Evolutionary conservation across 2,329 filamentous ascomycete species (phyloP).

Genomic region (Epichloe typhina): DNA sequence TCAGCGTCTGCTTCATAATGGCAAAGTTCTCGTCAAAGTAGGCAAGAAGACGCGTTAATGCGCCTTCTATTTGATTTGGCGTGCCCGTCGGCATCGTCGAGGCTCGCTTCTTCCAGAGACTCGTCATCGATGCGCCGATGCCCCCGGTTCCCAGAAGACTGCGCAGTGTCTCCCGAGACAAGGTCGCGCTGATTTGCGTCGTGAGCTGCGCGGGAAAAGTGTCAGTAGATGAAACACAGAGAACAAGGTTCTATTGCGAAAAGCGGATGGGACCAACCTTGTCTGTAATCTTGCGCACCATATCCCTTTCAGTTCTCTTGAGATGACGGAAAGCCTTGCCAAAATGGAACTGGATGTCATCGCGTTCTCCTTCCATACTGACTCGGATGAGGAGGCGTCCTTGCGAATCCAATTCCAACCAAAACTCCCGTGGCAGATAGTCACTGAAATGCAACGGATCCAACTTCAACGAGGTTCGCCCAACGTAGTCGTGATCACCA

Average conservation of each 20-base stretch:
- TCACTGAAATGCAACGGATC: slow-evolving; percentile 96
- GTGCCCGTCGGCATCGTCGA: slow-evolving; percentile 47
- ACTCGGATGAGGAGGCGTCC: slow-evolving; percentile 79
- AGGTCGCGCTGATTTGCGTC: slow-evolving; percentile 77
- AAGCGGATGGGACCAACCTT: slow-evolving; percentile 49
- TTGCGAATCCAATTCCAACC: slow-evolving; percentile 89
- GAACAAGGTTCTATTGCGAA: neutral
- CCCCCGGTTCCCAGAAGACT: slow-evolving; percentile 58
- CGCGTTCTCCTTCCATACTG: slow-evolving; percentile 96
- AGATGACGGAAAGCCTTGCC: slow-evolving; percentile 91
- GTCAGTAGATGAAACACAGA: neutral
- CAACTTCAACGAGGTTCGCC: slow-evolving; percentile 92
- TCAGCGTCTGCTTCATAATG: slow-evolving; percentile 95
- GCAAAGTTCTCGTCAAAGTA: slow-evolving; percentile 99
- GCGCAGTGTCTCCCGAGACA: slow-evolving; percentile 71
- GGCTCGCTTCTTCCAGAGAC: slow-evolving; percentile 48
- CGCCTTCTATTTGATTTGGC: slow-evolving; percentile 62
- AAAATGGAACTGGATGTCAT: slow-evolving; percentile 98
- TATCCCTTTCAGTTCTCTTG: slow-evolving; percentile 91
- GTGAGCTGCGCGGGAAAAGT: slow-evolving; percentile 48
- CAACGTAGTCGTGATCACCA: slow-evolving; percentile 94
- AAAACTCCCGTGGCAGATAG: slow-evolving; percentile 90
- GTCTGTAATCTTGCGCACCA: slow-evolving; percentile 95
- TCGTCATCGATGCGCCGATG: slow-evolving; percentile 59
- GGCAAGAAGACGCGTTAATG: slow-evolving; percentile 70